phyloP scores from a whole-genome alignment of 2,329 filamentous ascomycete genomes.

The Stagonosporopsis tanaceti region DNA sequence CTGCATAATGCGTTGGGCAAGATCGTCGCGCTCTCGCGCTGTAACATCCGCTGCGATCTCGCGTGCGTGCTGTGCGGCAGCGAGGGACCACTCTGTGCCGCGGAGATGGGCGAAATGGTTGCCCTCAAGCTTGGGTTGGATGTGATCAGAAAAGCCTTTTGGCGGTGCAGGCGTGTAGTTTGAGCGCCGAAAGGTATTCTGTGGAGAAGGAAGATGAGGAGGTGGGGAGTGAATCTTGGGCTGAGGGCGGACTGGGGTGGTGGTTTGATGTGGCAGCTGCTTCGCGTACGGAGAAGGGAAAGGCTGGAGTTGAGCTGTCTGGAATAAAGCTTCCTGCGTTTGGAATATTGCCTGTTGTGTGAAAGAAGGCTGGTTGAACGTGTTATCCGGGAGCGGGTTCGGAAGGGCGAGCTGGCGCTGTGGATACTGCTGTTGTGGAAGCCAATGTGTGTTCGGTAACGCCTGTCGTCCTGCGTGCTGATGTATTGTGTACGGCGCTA shows the following conservation, averaged over 20 bases:
- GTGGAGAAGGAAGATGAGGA: not conserved
- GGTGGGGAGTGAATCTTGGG: not conserved
- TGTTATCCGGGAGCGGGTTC: not conserved
- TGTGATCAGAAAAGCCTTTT: not conserved
- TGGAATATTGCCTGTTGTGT: not conserved
- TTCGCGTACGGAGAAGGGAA: not conserved
- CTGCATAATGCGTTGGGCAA: not conserved
- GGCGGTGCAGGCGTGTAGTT: not conserved
- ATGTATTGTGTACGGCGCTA: not conserved
- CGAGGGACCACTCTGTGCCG: slow-evolving; percentile 2
- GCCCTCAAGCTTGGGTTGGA: not conserved
- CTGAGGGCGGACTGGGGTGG: too few relatives aligned
- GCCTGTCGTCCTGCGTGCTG: not conserved
- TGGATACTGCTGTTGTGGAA: not conserved
- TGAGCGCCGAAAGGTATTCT: not conserved
- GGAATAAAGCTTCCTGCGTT: not conserved
- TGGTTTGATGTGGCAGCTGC: not conserved
- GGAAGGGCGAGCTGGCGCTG: not conserved
- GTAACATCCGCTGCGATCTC: slow-evolving; percentile 1
- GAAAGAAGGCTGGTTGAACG: not conserved
- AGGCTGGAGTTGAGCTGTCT: not conserved
- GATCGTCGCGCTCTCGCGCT: not conserved
- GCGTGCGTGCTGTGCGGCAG: slow-evolving; percentile 2
- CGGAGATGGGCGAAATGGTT: not conserved
- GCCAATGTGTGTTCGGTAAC: not conserved